Evolutionary conservation across 2,329 filamentous ascomycete species (phyloP).

Genomic region (Neurospora sp.): DNA sequence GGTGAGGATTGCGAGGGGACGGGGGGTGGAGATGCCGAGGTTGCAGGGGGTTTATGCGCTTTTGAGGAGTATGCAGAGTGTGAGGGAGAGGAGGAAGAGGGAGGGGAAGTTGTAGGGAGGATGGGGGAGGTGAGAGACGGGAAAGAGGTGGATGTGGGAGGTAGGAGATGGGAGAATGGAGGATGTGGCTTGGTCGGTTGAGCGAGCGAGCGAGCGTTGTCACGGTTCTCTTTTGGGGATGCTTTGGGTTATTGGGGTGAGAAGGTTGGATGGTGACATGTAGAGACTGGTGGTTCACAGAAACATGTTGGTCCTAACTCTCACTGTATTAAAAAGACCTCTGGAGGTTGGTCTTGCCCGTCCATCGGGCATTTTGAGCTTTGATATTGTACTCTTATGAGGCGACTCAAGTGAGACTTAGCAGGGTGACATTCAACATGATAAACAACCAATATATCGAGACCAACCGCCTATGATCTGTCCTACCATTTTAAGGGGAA

Average conservation of each 20-base stretch:
- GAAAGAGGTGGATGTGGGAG: not conserved
- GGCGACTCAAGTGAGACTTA: not conserved
- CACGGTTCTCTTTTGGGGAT: not conserved
- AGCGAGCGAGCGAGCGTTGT: not conserved
- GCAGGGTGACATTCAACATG: not conserved
- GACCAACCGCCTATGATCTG: no score
- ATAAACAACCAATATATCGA: not conserved
- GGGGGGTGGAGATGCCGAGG: conserved; percentile 55
- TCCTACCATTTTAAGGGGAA: not conserved
- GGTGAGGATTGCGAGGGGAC: conserved; percentile 51
- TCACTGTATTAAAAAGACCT: not conserved
- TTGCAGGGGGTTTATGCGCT: conserved; percentile 59
- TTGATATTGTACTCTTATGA: not conserved
- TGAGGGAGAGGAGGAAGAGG: conserved; percentile 29
- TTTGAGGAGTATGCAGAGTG: conserved; percentile 50
- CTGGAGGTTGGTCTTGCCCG: not conserved
- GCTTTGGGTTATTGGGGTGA: not conserved
- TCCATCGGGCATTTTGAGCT: not conserved
- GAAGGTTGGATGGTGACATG: not conserved
- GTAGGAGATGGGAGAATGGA: not conserved
- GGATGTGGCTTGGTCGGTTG: not conserved
- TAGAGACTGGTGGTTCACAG: not conserved
- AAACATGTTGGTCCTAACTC: not conserved
- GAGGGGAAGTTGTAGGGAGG: conserved; percentile 24
- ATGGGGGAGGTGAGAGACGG: not conserved